Evolutionary conservation across 2,329 filamentous ascomycete species (phyloP), one percentile per base, ranked within the genome.

Genomic region (Harringtonia lauricola): DNA sequence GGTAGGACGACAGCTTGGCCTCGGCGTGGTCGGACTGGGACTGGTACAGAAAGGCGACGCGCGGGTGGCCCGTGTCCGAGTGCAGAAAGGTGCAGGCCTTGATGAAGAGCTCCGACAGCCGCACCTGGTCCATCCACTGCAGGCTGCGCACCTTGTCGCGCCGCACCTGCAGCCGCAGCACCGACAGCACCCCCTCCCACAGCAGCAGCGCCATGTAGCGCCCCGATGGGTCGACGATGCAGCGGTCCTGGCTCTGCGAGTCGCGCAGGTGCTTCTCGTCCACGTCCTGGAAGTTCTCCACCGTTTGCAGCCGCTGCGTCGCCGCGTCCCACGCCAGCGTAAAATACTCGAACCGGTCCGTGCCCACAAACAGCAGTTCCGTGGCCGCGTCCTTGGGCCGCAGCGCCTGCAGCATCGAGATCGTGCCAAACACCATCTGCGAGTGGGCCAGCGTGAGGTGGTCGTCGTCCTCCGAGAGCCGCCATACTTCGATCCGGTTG

Each of bases 331-430:
- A 98, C 15, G 74, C 79, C 18, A 95, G 63, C 2, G 87, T 94
- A 61, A 96, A 95, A 65, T 95, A 96, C 55, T 88, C 81, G 53
- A 86, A 84, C 44, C 84, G 79, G 58, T 95, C 84, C 38, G 92
- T 98, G 40, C 88, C 90, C 45, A 98, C 75, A 58, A 98, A 95
- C 48, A 98, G 76, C 49, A 95, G 78, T 53, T 96, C 88, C 39
- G 81, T 86, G 6, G 71, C 64, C 24, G 81, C 80, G 52, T 86
- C 77, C 39, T 79, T 77, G 7, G 89, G 87, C 22, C 79, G 79
- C 39, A 98, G 70, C 55, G 80, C 82, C 56, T 92, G 77, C 14
- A 95, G 74, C 70, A 95, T 86, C 8, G 84, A 82, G 52, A 96
- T 81, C 52, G 83, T 86, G 58, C 90, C 92, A 59, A 90, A 90